Conservation (phyloP, 371 early-diverging fungal species). For the Mortierella sp. region DNA sequence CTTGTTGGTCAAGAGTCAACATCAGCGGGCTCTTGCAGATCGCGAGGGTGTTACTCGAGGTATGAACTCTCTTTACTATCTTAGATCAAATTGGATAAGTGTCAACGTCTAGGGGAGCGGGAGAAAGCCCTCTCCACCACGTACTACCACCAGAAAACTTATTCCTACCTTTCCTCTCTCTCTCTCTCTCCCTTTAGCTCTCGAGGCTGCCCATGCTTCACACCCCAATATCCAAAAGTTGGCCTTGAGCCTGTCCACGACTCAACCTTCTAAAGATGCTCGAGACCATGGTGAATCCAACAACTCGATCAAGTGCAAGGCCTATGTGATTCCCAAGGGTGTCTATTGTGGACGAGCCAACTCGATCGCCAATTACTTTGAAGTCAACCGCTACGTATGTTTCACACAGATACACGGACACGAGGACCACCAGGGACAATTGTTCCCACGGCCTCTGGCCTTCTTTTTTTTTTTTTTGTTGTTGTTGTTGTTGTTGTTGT, state of each 20-base stretch:
- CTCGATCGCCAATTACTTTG: slow-evolving; percentile 84
- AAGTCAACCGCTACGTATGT: slow-evolving; percentile 85
- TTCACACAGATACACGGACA: too few species aligned
- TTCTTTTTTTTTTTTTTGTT: background rate
- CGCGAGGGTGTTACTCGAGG: slow-evolving; percentile 75
- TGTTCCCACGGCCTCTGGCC: background rate
- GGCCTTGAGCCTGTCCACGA: slow-evolving; percentile 47
- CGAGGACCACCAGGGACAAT: too few species aligned
- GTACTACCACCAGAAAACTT: too few species aligned
- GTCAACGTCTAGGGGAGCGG: too few species aligned
- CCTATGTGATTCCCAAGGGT: slow-evolving; percentile 62
- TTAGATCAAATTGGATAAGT: too few species aligned
- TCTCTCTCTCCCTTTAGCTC: slow-evolving; percentile 12
- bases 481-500: background rate
- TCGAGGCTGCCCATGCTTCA: slow-evolving; percentile 25
- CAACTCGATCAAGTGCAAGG: slow-evolving; percentile 64
- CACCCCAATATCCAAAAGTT: slow-evolving; percentile 48
- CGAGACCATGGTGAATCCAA: slow-evolving; percentile 27
- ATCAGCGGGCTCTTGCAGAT: slow-evolving; percentile 73
- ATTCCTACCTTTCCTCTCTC: background rate
- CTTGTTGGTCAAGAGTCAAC: slow-evolving; percentile 81
- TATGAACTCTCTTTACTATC: slow-evolving; percentile 47
- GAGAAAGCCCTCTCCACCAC: too few species aligned
- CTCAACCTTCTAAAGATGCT: slow-evolving; percentile 16
- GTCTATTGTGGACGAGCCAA: slow-evolving; percentile 79